These are phyloP conservation scores for Schwanniomyces pseudopolymorphus DNA, from an alignment of 805 yeast genomes.

Conservation along the genomic window DNA sequence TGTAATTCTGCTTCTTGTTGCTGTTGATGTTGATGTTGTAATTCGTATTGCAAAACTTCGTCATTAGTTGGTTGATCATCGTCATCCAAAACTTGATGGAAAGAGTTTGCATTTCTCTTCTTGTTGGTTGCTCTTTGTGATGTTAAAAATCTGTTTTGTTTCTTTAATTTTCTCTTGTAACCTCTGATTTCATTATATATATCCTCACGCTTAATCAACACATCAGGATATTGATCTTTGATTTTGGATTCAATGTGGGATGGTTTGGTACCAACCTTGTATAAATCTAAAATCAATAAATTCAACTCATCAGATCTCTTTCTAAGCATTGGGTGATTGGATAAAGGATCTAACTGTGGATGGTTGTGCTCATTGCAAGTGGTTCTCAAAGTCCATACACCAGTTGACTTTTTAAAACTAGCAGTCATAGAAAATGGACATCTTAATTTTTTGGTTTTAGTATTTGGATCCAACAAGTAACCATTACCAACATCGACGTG, in stretches of 20 bases:
- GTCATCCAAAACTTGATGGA: constrained; percentile 21
- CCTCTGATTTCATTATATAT: constrained; percentile 59
- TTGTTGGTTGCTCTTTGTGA: constrained; percentile 14
- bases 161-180: constrained; percentile 50
- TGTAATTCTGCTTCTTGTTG: constrained; percentile 23
- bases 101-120: constrained; percentile 25
- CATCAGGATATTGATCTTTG: constrained; percentile 51
- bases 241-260: constrained; percentile 52
- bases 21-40: constrained; percentile 19
- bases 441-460: constrained; percentile 51
- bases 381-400: constrained; percentile 52
- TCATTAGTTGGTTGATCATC: constrained; percentile 16
- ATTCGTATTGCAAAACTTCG: constrained; percentile 13
- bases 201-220: constrained; percentile 56
- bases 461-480: constrained; percentile 38
- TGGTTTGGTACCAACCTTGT: constrained; percentile 57
- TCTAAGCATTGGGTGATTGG: constrained; percentile 57
- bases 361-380: constrained; percentile 60
- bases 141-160: constrained; percentile 30
- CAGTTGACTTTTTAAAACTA: constrained; percentile 47
- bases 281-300: constrained; percentile 49
- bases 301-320: constrained; percentile 54
- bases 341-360: constrained; percentile 55
- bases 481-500: constrained; percentile 30
- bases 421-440: constrained; percentile 65